A percentile compares a stretch with the other conserved stretches of the same genome.
Evolutionary conservation across 1,139 yeast genomes (phyloP).

Genomic region (Hansenula lynferdii): DNA sequence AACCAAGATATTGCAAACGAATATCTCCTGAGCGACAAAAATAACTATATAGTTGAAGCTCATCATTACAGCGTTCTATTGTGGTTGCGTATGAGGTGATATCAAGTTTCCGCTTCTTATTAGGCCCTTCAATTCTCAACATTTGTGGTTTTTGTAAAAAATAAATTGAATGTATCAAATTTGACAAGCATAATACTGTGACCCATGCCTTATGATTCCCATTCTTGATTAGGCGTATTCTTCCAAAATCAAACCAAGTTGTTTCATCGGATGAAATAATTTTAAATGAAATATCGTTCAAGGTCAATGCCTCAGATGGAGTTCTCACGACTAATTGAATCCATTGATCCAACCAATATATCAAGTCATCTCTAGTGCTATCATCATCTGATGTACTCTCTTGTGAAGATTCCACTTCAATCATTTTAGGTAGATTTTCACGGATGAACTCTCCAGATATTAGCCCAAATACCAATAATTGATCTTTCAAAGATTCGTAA

Average conservation of each 20-base stretch:
- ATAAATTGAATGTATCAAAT: slow-evolving; percentile 9
- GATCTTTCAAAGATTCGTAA: slow-evolving; percentile 18
- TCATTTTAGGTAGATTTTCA: slow-evolving; percentile 6
- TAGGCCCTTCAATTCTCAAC: not conserved
- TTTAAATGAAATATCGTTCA: slow-evolving; percentile 9
- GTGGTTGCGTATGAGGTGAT: slow-evolving; percentile 3
- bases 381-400: slow-evolving; percentile 1
- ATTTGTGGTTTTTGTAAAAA: not conserved
- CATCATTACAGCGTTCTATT: slow-evolving; percentile 2
- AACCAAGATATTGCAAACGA: slow-evolving; percentile 24
- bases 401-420: slow-evolving; percentile 5
- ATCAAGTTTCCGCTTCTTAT: slow-evolving; percentile 14
- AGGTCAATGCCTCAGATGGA: slow-evolving; percentile 1
- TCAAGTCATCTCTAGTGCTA: slow-evolving; percentile 7
- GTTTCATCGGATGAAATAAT: not conserved
- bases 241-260: slow-evolving; percentile 13
- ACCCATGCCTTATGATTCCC: slow-evolving; percentile 12
- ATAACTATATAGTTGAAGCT: slow-evolving; percentile 3
- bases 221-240: slow-evolving; percentile 5
- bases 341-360: slow-evolving; percentile 10
- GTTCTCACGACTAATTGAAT: slow-evolving; percentile 3
- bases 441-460: slow-evolving; percentile 12
- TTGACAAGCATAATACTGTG: slow-evolving; percentile 1
- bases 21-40: slow-evolving; percentile 5
- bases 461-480: slow-evolving; percentile 19